A percentile compares a stretch with the other conserved stretches of the same genome.
Evolutionary conservation across 495 filamentous ascomycete species (phyloP).

Genomic region (Hyaloscypha bicolor): DNA sequence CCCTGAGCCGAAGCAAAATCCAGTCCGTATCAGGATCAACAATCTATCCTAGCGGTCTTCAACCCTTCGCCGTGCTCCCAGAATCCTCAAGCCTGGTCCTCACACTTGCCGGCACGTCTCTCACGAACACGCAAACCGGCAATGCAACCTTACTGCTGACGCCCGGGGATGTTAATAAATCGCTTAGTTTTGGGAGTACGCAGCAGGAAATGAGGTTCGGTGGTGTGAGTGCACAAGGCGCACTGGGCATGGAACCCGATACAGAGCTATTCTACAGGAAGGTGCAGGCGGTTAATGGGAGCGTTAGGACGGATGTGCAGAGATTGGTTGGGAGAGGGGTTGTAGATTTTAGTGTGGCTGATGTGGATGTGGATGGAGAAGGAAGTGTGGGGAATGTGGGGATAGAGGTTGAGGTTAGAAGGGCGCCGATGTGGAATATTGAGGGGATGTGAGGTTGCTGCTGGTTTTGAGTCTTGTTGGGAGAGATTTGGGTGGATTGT

Average conservation of each 20-base stretch:
- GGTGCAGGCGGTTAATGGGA: conserved; percentile 54
- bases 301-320: conserved; percentile 39
- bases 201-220: conserved; percentile 6
- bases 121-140: conserved; percentile 58
- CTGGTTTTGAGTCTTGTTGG: no score
- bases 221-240: conserved; percentile 12
- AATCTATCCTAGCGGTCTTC: conserved; percentile 61
- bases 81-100: conserved; percentile 32
- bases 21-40: conserved; percentile 52
- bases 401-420: not conserved
- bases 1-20: conserved; percentile 59
- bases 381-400: not conserved
- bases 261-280: conserved; percentile 48
- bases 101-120: conserved; percentile 39
- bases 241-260: conserved; percentile 30
- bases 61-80: conserved; percentile 43
- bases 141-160: conserved; percentile 43
- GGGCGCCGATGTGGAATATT: not conserved
- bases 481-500: no score
- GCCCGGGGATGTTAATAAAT: conserved; percentile 18
- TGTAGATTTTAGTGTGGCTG: not conserved
- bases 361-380: not conserved
- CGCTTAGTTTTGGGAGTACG: conserved; percentile 10
- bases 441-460: not conserved
- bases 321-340: conserved; percentile 20